Evolutionary conservation across 2,329 filamentous ascomycete species (phyloP), one percentile per base, ranked within the genome.

Genomic region (Aspergillus transmontanensis): DNA sequence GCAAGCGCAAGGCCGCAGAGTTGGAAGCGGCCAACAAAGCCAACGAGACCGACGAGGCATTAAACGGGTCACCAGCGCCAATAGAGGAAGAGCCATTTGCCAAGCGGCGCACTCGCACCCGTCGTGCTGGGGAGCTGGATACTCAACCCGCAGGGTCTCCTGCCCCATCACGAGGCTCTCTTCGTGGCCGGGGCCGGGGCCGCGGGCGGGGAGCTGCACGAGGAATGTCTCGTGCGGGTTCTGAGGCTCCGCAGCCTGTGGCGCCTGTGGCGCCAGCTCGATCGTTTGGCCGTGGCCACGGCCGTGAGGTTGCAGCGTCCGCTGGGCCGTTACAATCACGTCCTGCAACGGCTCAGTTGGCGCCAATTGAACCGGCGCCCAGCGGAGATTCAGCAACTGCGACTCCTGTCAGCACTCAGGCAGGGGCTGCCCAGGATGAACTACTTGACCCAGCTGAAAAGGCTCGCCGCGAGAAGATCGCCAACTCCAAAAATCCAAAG

Each of bases 401-500:
- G 9, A 59, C 66, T 30, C 60, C 68, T 7, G 45, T 64, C 16
- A 59, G 58, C 12, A 51, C 65, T 7, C 58, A 64, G 14, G 39
- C 63, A 7, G 64, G 67, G 56, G 70, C 66, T 41, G 63, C 66
- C 39, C 63, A 64, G 23, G 69, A 62, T 14, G 73, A 74, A 23
- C 63, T 69, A 14, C 53, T 76, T 28, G 72, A 73, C 43, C 62
- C 71, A 16, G 65, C 65, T 3, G 77, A 78, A 51, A 65, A 75
- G 34, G 74, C 73, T 21, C 74, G 76, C 54, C 76, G 71, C 21
- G 69, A 76, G 56, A 79, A 80, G 64, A 80, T 81, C 50, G 71
- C 73, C 50, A 78, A 80, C 59, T 80, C 79, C 23, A 80, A 80
- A 68, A 80, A 81, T 56, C 79, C 79, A 6, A 79, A 79, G 62